These are phyloP conservation scores for Arthrobotrys entomopaga DNA, from an alignment of 2,329 filamentous ascomycete species.

Conservation along the genomic window DNA sequence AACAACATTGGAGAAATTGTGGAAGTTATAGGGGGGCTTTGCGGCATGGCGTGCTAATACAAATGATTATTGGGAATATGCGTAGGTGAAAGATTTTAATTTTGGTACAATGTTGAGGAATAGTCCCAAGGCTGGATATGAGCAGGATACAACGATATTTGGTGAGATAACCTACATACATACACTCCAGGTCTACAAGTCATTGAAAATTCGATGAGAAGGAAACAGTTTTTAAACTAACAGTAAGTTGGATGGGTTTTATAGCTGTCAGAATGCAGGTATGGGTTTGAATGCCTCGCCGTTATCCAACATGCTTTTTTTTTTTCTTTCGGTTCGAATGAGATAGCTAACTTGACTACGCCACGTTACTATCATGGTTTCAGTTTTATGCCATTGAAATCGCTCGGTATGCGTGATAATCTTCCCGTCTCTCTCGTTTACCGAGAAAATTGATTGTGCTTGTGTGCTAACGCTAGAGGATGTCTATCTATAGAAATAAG, in stretches of 20 bases:
- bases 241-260: neutral
- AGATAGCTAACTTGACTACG: constrained; percentile 15
- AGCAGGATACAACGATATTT: constrained; percentile 89
- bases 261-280: constrained; percentile 69
- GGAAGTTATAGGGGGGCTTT: neutral
- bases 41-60: neutral
- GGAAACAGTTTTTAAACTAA: constrained; percentile 15
- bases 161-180: constrained; percentile 67
- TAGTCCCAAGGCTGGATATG: constrained; percentile 83
- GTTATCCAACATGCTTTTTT: neutral
- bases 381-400: constrained; percentile 85
- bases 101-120: constrained; percentile 92
- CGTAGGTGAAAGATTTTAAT: constrained; percentile 87
- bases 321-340: too few species aligned
- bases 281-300: constrained; percentile 2
- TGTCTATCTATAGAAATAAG: constrained; percentile 72
- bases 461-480: constrained; percentile 23
- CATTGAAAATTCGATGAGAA: neutral
- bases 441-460: neutral
- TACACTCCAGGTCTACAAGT: too few species aligned
- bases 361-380: neutral
- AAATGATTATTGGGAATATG: neutral
- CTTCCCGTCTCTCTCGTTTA: too few species aligned
- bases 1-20: neutral
- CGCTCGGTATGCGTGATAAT: constrained; percentile 67